Conservation (phyloP, 1,139 yeast genomes). For the Saccharomyces hybrid region DNA sequence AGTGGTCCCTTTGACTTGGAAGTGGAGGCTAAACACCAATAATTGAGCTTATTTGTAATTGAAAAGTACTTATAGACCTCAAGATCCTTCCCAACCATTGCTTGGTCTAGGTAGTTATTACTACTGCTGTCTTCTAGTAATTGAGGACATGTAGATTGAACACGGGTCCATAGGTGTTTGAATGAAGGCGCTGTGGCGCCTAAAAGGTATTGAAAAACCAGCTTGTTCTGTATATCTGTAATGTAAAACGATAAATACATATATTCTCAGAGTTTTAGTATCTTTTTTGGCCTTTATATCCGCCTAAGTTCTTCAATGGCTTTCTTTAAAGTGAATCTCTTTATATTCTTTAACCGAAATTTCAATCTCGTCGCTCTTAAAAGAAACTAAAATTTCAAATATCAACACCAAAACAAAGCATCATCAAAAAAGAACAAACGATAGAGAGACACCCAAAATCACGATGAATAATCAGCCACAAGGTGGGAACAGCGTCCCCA, state of each 20-base stretch:
- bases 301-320: not conserved
- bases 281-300: not conserved
- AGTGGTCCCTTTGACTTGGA: constrained; percentile 1
- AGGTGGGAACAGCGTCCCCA: not conserved
- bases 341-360: not conserved
- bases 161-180: constrained; percentile 18
- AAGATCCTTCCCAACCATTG: constrained; percentile 18
- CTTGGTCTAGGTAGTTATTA: constrained; percentile 5
- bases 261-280: not conserved
- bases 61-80: constrained; percentile 22
- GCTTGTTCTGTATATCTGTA: constrained; percentile 21
- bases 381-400: not conserved
- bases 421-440: constrained; percentile 5
- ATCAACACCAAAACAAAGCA: constrained; percentile 4
- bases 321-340: not conserved
- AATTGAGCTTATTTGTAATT: constrained; percentile 15
- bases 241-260: constrained; percentile 28
- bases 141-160: constrained; percentile 20
- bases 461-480: constrained; percentile 3
- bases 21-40: constrained; percentile 19
- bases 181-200: constrained; percentile 26
- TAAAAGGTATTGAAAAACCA: constrained; percentile 26
- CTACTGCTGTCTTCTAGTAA: constrained; percentile 2
- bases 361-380: not conserved
- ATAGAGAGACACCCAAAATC: constrained; percentile 1